Base-by-base conservation (phyloP, 73 alveolate genomes). In the Uronychia setigera region DNA sequence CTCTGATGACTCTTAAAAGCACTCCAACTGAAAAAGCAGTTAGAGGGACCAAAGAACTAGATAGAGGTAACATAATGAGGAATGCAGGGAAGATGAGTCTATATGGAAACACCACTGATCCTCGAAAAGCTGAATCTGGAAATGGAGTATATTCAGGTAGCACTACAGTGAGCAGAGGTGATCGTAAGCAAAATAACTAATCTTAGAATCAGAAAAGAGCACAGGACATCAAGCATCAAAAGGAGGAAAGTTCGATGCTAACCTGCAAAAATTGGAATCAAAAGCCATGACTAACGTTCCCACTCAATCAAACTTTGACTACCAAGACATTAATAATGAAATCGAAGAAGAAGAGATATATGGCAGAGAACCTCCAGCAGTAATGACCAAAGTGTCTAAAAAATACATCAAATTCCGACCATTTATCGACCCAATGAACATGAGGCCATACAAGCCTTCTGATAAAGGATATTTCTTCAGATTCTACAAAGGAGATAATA, bases 401-500 rank as follows among this genome's bases (percentile, higher is more conserved):
- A 90, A 80, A 76, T 92, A 89, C 76, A 29, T 88, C 26, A 86
- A 79, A n/a, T 88, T 88, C 60, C 83, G 94, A 5, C 91, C 91
- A 0, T 88, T 59, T 60, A 84, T 84, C 26, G 94, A 88, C 35
- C 94, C 94, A 28, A 85, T 88, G 32, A 26, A 59, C 13, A 35
- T 80, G 13, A 67, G 89, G 30, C 94, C 94, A 26, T 82, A 83
- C 58, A 31, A 29, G 33, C 91, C 94, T 0, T 81, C 91, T 0
- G 94, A 88, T 77, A 74, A 84, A 82, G 94, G 94, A 34, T 88
- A 88, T 67, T 88, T 79, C 84, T 88, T 88, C 81, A 79, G 77
- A 60, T 75, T 59, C n/a, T 46, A 78, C 34, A 60, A 75, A 32
- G 32, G 87, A n/a, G 95, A 90, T 34, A 79, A 81, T 11, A 90